phyloP scores from a whole-genome alignment of 2,329 filamentous ascomycete species.

The Lachnum nothofagi region DNA sequence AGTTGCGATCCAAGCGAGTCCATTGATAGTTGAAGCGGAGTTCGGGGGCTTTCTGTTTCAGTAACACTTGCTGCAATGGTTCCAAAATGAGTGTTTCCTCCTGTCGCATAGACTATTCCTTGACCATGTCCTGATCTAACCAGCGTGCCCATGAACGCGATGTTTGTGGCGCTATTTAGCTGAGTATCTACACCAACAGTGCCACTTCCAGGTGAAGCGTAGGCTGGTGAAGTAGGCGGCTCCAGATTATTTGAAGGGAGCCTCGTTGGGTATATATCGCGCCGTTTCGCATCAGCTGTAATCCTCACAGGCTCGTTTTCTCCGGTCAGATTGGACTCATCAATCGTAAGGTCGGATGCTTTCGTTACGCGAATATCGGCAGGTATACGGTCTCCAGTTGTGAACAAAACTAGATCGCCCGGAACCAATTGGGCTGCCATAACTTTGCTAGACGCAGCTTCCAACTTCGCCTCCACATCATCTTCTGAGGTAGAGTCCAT shows the following conservation, averaged over 20 bases:
- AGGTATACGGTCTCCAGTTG: conserved; percentile 91
- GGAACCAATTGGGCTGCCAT: conserved; percentile 83
- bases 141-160: conserved; percentile 96
- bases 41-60: conserved; percentile 90
- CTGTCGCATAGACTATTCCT: conserved; percentile 95
- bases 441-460: conserved; percentile 72
- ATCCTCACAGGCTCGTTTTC: conserved; percentile 92
- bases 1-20: conserved; percentile 93
- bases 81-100: conserved; percentile 88
- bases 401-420: conserved; percentile 88
- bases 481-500: conserved; percentile 33
- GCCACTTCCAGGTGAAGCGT: conserved; percentile 52
- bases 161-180: conserved; percentile 74
- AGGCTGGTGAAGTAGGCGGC: conserved; percentile 50
- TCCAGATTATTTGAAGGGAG: conserved; percentile 27
- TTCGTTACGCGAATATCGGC: conserved; percentile 93
- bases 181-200: conserved; percentile 60
- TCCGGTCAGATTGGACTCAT: conserved; percentile 93
- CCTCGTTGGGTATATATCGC: conserved; percentile 30
- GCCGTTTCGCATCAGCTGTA: conserved; percentile 55
- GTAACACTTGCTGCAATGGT: conserved; percentile 92
- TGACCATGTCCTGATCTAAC: conserved; percentile 93
- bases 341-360: conserved; percentile 83
- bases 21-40: conserved; percentile 92
- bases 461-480: conserved; percentile 55